Evolutionary conservation across 768 basidiomycete genomes (phyloP).

Genomic region (Macrolepiota dolichaula): DNA sequence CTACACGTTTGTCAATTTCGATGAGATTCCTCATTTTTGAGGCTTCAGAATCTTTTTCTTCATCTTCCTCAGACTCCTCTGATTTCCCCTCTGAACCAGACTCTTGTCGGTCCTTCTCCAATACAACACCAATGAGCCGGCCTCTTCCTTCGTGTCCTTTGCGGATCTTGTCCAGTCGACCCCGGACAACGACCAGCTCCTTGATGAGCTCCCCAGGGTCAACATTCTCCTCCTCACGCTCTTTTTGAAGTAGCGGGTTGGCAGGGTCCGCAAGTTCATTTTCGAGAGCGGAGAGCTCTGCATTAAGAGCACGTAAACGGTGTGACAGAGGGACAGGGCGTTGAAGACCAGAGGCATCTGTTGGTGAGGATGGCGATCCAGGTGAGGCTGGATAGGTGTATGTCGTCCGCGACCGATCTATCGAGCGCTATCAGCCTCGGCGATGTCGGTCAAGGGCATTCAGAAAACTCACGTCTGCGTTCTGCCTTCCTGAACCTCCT

Average conservation of each 20-base stretch:
- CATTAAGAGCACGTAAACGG: slow-evolving; percentile 63
- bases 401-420: slow-evolving; percentile 51
- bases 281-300: slow-evolving; percentile 80
- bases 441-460: not conserved
- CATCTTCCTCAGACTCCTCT: slow-evolving; percentile 5
- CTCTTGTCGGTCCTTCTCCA: slow-evolving; percentile 30
- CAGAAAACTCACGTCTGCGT: slow-evolving; percentile 46
- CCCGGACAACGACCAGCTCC: slow-evolving; percentile 72
- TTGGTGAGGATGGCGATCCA: slow-evolving; percentile 42
- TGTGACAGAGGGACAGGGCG: slow-evolving; percentile 49
- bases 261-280: slow-evolving; percentile 77
- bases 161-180: slow-evolving; percentile 63
- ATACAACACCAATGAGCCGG: slow-evolving; percentile 55
- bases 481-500: slow-evolving; percentile 73
- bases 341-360: slow-evolving; percentile 26
- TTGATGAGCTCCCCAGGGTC: slow-evolving; percentile 76
- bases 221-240: slow-evolving; percentile 54
- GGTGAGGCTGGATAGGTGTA: slow-evolving; percentile 73
- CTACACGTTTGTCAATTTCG: slow-evolving; percentile 81
- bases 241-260: slow-evolving; percentile 61
- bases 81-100: slow-evolving; percentile 14
- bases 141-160: slow-evolving; percentile 65
- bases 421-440: not conserved
- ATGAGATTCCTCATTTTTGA: slow-evolving; percentile 49
- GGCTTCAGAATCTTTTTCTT: slow-evolving; percentile 20